A percentile compares a stretch with the other conserved stretches of the same genome.
phyloP scores from a whole-genome alignment of 225 moss, liverwort and hornwort species.

The Takakia lepidozioides region DNA sequence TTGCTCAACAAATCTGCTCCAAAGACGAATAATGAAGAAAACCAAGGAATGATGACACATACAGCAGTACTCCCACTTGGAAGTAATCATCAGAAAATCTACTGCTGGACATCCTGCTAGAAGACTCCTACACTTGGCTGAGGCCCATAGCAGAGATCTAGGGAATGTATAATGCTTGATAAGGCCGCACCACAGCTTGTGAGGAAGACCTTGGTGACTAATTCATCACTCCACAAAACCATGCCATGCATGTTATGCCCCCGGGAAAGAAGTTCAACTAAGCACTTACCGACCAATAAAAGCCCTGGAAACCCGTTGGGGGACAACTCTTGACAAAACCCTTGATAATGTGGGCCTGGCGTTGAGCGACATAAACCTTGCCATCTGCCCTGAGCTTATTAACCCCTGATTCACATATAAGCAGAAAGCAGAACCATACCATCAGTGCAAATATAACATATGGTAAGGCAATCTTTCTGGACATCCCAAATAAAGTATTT shows the following conservation, averaged over 20 bases:
- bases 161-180: no score
- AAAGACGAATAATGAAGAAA: no score
- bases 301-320: constrained; percentile 64
- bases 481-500: not conserved
- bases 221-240: not conserved
- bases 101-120: no score
- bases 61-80: no score
- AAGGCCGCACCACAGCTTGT: no score
- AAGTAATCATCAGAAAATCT: no score
- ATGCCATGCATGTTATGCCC: not conserved
- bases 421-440: not conserved
- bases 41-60: no score
- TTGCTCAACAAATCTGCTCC: no score
- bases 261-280: constrained; percentile 4
- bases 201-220: no score
- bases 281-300: constrained; percentile 72
- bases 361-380: constrained; percentile 63
- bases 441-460: not conserved
- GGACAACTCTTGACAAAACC: constrained; percentile 56
- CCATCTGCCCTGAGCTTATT: constrained; percentile 88
- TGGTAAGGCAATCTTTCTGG: not conserved
- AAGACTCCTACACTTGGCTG: no score
- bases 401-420: constrained; percentile 49
- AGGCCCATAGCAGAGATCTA: no score
- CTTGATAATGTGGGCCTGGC: constrained; percentile 77